Percentiles rank a stretch among this genome's conserved stretches.
Conservation (phyloP, 2,329 filamentous ascomycete genomes). For the Botryotinia globosa region DNA sequence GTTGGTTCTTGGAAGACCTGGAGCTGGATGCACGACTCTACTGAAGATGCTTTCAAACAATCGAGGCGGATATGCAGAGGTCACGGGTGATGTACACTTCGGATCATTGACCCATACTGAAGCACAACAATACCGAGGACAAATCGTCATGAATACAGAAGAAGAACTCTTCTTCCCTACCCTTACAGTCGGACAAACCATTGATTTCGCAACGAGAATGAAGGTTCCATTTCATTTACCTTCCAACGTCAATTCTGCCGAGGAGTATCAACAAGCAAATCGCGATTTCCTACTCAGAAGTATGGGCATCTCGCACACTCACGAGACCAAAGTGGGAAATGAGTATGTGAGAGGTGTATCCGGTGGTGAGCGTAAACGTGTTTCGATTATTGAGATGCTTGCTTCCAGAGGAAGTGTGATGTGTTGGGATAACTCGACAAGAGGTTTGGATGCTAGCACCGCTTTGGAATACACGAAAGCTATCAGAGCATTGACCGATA, state of each 20-base stretch:
- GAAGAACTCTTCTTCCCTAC: slow-evolving; percentile 52
- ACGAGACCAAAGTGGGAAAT: slow-evolving; percentile 54
- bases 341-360: slow-evolving; percentile 62
- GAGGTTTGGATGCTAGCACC: slow-evolving; percentile 64
- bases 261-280: slow-evolving; percentile 45
- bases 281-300: slow-evolving; percentile 35
- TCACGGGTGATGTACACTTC: slow-evolving; percentile 58
- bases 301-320: slow-evolving; percentile 53
- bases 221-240: slow-evolving; percentile 47
- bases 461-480: slow-evolving; percentile 64
- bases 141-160: slow-evolving; percentile 56
- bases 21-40: slow-evolving; percentile 67
- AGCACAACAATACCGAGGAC: slow-evolving; percentile 49
- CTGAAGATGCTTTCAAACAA: slow-evolving; percentile 68
- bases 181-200: slow-evolving; percentile 50
- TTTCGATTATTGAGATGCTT: slow-evolving; percentile 53
- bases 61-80: slow-evolving; percentile 54
- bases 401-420: slow-evolving; percentile 45
- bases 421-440: slow-evolving; percentile 66
- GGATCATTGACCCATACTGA: slow-evolving; percentile 46
- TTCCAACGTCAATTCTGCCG: slow-evolving; percentile 46
- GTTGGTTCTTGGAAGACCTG: slow-evolving; percentile 65
- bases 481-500: slow-evolving; percentile 62
- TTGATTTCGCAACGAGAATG: slow-evolving; percentile 54
- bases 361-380: slow-evolving; percentile 60